A percentile compares a stretch with the other conserved stretches of the same genome.
These are phyloP conservation scores for Talaromyces borbonicus DNA, from an alignment of 495 filamentous ascomycete species.

Conservation along the genomic window DNA sequence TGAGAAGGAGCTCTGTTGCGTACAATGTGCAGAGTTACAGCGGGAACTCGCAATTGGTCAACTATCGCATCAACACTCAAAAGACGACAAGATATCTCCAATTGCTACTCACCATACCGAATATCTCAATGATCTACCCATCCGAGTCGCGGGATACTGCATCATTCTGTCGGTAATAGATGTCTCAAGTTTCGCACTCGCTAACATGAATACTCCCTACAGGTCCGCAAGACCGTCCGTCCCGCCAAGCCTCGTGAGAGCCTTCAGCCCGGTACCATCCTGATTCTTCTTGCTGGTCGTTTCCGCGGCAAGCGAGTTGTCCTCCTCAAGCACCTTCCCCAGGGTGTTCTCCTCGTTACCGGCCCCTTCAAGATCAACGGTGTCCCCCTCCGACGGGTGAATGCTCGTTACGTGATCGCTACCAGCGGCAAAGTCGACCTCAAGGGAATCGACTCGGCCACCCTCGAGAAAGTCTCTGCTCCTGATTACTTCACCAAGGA, in stretches of 20 bases:
- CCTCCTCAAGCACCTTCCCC: conserved; percentile 90
- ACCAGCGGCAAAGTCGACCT: conserved; percentile 87
- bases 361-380: conserved; percentile 99
- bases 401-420: conserved; percentile 97
- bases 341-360: conserved; percentile 97
- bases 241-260: conserved; percentile 73
- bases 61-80: too few species aligned
- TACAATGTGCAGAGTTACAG: too few species aligned
- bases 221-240: conserved; percentile 93
- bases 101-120: too few species aligned
- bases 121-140: too few species aligned
- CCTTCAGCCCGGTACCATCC: conserved; percentile 84
- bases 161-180: background rate
- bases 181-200: background rate
- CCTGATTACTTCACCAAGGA: conserved; percentile 93
- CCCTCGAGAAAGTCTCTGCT: conserved; percentile 72
- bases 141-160: background rate
- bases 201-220: conserved; percentile 14
- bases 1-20: background rate
- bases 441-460: conserved; percentile 66
- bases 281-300: conserved; percentile 97
- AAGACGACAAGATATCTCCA: too few species aligned
- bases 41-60: too few species aligned
- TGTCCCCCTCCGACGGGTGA: conserved; percentile 95
- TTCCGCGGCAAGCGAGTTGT: conserved; percentile 99